phyloP scores from a whole-genome alignment of 2,329 filamentous ascomycete genomes.

The Cytospora paraplurivora region DNA sequence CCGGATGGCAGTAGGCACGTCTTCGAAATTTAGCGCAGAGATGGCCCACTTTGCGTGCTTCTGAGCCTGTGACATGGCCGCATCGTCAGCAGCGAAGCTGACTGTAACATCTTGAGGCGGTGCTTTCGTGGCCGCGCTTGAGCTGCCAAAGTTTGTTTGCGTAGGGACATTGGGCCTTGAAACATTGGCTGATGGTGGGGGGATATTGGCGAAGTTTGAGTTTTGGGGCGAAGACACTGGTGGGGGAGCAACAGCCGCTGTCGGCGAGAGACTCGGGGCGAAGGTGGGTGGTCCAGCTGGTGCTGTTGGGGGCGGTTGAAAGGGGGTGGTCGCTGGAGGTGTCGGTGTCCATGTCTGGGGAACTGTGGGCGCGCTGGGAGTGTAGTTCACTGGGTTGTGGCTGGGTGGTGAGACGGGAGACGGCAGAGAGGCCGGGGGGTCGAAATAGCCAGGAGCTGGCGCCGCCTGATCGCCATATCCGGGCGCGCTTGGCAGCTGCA shows the following conservation, averaged over 20 bases:
- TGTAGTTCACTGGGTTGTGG: conserved; percentile 34
- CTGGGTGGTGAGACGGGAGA: conserved; percentile 37
- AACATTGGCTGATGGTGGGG: conserved; percentile 30
- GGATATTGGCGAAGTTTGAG: conserved; percentile 27
- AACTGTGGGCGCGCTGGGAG: conserved; percentile 34
- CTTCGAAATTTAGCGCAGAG: conserved; percentile 94
- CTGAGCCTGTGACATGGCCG: conserved; percentile 75
- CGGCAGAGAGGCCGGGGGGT: conserved; percentile 30
- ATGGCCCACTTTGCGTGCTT: conserved; percentile 98
- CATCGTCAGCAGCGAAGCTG: conserved; percentile 57
- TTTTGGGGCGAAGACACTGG: conserved; percentile 32
- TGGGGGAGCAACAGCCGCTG: conserved; percentile 36
- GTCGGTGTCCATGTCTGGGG: conserved; percentile 31
- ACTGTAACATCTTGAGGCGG: conserved; percentile 29
- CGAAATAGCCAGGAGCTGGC: conserved; percentile 26
- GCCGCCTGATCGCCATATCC: conserved; percentile 29
- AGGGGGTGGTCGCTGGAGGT: conserved; percentile 38
- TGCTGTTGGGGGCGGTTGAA: conserved; percentile 34
- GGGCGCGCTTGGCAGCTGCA: conserved; percentile 37
- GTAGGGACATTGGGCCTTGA: conserved; percentile 29
- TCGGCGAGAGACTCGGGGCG: conserved; percentile 32
- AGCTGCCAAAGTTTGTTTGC: conserved; percentile 14
- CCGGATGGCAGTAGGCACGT: conserved; percentile 84
- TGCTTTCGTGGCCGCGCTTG: conserved; percentile 11
- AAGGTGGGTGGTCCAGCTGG: conserved; percentile 35